Evolutionary conservation across 2,329 filamentous ascomycete species (phyloP), one percentile per base, ranked within the genome.

Genomic region (Colletotrichum higginsianum): DNA sequence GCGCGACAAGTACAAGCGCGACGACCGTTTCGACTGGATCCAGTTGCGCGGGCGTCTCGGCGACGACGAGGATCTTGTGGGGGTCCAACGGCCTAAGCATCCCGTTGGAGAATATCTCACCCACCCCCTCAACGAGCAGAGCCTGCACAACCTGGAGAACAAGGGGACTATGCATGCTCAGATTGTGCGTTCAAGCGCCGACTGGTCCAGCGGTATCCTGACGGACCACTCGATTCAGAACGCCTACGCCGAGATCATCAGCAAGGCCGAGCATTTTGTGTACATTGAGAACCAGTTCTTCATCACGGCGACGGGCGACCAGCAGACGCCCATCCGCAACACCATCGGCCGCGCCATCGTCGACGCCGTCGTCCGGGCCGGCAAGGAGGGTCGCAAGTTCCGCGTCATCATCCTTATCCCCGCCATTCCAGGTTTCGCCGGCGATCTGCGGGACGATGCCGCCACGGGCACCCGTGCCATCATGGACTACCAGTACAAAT

Each of bases 211-310:
- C 78, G 96, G 96, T 4, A 96, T 98, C 71, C 82, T 97, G 52
- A 91, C 87, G 0, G 95, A 97, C 72, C 92, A 94, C 76, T 95
- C 92, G 61, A 97, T 97, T 69, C 94, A 96, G 76, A 97, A 94
- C 76, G 94, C 95, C 0, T 97, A 97, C 79, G 87, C 86, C 70
- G 94, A 98, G 74, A 84, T 97, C 40, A 98, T 98, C 76, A 87
- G 92, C 61, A 94, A 94, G 62, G 96, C 96, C 0, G 85, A 98
- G 82, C 96, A 98, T 79, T 98, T 91, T 76, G 93, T 99, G 30
- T 99, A 98, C 84, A 98, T 99, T 72, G 96, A 99, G 81, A 98
- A 98, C 78, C 96, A 99, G 78, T 98, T 98, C 85, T 99, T 98
- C 86, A 98, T 97, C 79, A 97, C 95, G 1, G 94, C 96, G 0